Evolutionary conservation across 495 filamentous ascomycete species (phyloP), one percentile per base, ranked within the genome.

Genomic region (Penicillium alfredii): DNA sequence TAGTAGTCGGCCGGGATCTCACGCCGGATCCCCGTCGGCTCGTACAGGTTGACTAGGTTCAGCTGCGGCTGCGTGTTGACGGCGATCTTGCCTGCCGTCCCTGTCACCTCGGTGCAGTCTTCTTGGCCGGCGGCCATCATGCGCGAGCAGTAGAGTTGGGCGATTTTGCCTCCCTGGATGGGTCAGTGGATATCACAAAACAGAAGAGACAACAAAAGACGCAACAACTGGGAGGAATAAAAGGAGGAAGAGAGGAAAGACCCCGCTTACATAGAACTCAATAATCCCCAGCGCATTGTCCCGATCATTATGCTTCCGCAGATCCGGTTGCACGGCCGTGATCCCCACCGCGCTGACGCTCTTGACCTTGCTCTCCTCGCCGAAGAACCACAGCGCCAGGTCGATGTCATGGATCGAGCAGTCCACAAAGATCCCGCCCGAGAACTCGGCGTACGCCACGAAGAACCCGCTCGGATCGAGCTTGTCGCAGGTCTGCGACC

Each of bases 111-210:
- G 42, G 61, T 68, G 40, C 40, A 44, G 37, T 79, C 76, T 45
- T 77, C 65, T 55, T 79, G 76, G 1, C 75, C 76, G 1, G 69
- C 63, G 0, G 73, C 68, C 71, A 79, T 79, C 73, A 77, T 79
- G n/a, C 76, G 60, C 2, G 53, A 63, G 24, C 55, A 61, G 54
- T 73, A 79, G 27, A 77, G 66, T 38, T 78, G 76, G 3, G 74
- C 76, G 23, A 80, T 68, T 38, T 68, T 63, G 4, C 72, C 75
- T 13, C 60, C 69, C 32, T 51, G 6, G 5, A 14, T 29, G 9
- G 9, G 21, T 23, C 9, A n/a, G n/a, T n/a, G n/a, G n/a, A n/a
- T n/a, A n/a, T n/a, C n/a, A n/a, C n/a, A n/a, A n/a, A 35, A 14
- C 9, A 1, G 3, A 6, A 20, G 8, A 11, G 16, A 20, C 7